Conservation (phyloP, 495 filamentous ascomycete genomes). For the Lindgomyces ingoldianus region DNA sequence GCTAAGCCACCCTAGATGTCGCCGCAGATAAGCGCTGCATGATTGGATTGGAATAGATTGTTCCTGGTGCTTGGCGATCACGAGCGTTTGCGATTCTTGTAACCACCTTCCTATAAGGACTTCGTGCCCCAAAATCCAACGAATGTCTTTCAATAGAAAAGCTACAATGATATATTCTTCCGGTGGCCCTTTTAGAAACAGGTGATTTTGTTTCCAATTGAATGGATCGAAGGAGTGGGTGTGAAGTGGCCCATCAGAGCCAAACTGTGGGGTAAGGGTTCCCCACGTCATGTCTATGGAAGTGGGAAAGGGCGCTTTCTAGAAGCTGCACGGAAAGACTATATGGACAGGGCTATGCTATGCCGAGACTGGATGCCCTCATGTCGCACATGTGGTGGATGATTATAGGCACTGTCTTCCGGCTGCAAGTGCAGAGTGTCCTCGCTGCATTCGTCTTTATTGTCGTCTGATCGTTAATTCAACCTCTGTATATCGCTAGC, state of each 20-base stretch:
- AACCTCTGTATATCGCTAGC: not conserved
- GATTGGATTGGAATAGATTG: constrained; percentile 25
- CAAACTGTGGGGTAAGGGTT: not conserved
- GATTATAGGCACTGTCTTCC: not conserved
- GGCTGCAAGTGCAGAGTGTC: no score
- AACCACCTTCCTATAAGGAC: constrained; percentile 16
- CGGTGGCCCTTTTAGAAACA: constrained; percentile 6
- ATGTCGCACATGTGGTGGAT: not conserved
- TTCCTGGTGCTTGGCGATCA: constrained; percentile 27
- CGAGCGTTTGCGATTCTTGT: not conserved
- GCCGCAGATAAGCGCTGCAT: not conserved
- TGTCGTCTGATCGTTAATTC: not conserved
- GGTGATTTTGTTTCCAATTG: not conserved
- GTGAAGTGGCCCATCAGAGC: not conserved
- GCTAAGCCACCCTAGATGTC: constrained; percentile 7
- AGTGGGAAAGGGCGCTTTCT: not conserved
- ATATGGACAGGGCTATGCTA: not conserved
- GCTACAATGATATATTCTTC: not conserved
- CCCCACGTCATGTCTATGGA: not conserved
- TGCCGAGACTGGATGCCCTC: not conserved
- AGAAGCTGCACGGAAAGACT: constrained; percentile 12
- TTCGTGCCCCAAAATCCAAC: not conserved
- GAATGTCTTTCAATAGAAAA: not conserved
- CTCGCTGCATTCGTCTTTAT: no score
- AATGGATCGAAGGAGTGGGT: not conserved